Conservation (phyloP, 2,329 filamentous ascomycete genomes). For the Verticillium klebahnii region DNA sequence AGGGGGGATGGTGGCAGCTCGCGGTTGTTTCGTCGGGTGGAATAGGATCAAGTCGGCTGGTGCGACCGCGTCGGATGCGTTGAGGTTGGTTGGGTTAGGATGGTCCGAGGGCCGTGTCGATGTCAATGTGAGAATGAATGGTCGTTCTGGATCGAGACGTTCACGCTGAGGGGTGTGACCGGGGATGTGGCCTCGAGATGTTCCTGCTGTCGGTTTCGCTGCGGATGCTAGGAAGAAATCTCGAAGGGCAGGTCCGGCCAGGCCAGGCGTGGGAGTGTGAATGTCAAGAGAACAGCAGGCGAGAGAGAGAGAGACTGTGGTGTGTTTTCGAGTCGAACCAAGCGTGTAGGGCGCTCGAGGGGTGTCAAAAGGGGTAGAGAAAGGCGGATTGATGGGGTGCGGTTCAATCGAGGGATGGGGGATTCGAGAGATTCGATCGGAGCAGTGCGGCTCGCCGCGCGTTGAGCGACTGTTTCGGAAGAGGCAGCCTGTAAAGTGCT, state of each 20-base stretch:
- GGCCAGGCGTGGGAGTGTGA: background rate
- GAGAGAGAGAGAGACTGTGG: background rate
- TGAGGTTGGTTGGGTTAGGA: background rate
- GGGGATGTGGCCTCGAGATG: too few relatives aligned
- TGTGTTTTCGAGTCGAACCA: background rate
- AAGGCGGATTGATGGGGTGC: background rate
- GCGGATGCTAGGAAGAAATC: too few relatives aligned
- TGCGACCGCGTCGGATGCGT: conserved; percentile 1
- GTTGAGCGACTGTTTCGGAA: background rate
- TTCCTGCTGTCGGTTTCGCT: too few relatives aligned
- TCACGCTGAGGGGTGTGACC: background rate
- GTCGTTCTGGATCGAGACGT: background rate
- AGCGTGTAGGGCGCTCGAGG: background rate
- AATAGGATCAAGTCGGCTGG: conserved; percentile 2
- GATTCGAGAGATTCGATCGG: background rate
- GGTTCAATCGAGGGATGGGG: background rate
- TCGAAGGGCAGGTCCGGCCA: too few relatives aligned
- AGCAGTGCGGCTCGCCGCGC: background rate
- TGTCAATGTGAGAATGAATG: background rate
- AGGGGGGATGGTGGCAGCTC: background rate
- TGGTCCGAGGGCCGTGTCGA: background rate
- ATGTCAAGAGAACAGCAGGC: background rate
- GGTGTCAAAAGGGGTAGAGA: background rate
- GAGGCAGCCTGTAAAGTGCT: background rate
- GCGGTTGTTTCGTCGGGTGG: background rate